Base-by-base conservation (phyloP, 2,329 filamentous ascomycete species). In the Tolypocladium sp. region DNA sequence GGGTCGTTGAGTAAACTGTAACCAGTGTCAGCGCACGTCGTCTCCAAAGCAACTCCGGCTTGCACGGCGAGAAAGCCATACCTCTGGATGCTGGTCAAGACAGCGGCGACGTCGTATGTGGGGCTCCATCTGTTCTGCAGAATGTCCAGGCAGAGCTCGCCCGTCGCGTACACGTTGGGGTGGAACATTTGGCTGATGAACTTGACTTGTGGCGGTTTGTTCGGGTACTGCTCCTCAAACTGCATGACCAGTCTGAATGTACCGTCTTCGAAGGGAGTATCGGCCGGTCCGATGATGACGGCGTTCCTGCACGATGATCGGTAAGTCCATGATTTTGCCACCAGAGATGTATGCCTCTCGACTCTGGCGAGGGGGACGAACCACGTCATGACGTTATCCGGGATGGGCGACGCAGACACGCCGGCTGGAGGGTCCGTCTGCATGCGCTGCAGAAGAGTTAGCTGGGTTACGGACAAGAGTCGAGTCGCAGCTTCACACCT, bases 181-280 rank as follows among this genome's bases (percentile, higher is more conserved):
- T 99, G 94, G 75, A 99, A 99, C 94, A 99, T 99, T 73, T 94
- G 87, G 75, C 91, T 96, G 73, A 99, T 96, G 74, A 99, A 99
- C 72, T 97, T 97, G 77, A 97, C 94, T 40, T 92, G 90, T 0
- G 94, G 94, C 6, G 94, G 94, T 74, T 97, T 97, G 78, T 97
- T 99, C 37, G 94, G 94, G 69, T 99, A 99, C 70, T 96, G 92
- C 74, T 99, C 94, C 72, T 97, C 94, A 68, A 99, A 99, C 71
- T 97, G 92, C 93, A 99, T 97, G 57, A 97, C 92, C 13, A 99
- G 87, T 65, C 93, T 84, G 74, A 99, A 99, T 27, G 94, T 99
- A 63, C 94, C 94, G 74, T 99, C 94, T 76, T 99, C 94, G 70
- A 97, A 99, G 1, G 94, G 93, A 1, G 94, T 99, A 70, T 99